Evolutionary conservation across 441 rosid species (phyloP), one percentile per base, ranked within the genome.

Genomic region (Pelargonium australe): DNA sequence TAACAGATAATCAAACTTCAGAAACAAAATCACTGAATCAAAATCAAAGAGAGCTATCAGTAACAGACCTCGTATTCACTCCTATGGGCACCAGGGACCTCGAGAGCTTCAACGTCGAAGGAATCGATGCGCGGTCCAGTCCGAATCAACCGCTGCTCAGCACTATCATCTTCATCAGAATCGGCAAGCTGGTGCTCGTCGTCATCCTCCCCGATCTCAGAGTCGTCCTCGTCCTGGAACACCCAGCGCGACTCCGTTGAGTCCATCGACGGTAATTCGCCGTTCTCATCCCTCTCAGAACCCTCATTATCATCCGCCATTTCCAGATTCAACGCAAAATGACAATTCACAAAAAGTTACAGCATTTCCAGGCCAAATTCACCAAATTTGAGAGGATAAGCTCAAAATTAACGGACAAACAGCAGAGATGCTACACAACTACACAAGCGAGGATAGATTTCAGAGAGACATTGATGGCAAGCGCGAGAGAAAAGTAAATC

Each of bases 71-170:
- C 96, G 76, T 82, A 86, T 60, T 91, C 86, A 60, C 80, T 84
- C 72, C 92, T 84, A 1, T 80, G 87, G 34, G 86, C 91, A 23
- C 96, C 89, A 1, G 96, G 97, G 73, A 91, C 87, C 77, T 94
- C 99, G 20, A 91, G 91, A 11, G 99, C 99, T 75, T 94, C 99
- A 7, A 91, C 99, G 76, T 94, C 97, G 72, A 94, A 94, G 16
- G 96, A 91, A 73, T 94, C 99, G 63, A 85, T 80, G 70, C 85
- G 92, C 5, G 91, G 96, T 2, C 96, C 96, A 16, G 96, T 91
- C 28, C 96, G 97, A 81, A 91, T 83, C 85, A 91, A 70, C 41
- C 90, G 87, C 66, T 91, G 92, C 81, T 84, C 94, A 0, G 75
- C 70, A 76, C 77, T 84, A 71, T 85, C 96, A 1, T 91, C 96